phyloP scores from a whole-genome alignment of 768 basidiomycete species.

The Galerina marginata region DNA sequence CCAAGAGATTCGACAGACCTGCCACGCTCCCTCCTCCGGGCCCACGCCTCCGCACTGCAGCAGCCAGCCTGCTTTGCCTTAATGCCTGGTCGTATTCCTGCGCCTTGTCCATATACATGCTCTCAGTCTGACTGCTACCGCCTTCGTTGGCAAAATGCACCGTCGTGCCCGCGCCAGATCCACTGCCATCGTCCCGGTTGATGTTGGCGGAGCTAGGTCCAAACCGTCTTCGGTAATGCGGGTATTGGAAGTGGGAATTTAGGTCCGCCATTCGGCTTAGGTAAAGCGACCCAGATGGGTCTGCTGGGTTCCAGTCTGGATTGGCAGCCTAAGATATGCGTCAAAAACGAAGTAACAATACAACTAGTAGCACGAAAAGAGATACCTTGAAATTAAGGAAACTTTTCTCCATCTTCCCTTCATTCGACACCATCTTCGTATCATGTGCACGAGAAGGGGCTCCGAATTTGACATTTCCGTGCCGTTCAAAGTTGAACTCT shows the following conservation, averaged over 20 bases:
- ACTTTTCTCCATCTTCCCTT: slow-evolving; percentile 99
- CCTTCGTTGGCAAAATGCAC: slow-evolving; percentile 14
- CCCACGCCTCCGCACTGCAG: slow-evolving; percentile 50
- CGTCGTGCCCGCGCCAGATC: slow-evolving; percentile 24
- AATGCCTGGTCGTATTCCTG: slow-evolving; percentile 61
- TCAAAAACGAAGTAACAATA: not conserved
- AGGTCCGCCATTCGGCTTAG: slow-evolving; percentile 83
- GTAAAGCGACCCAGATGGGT: slow-evolving; percentile 90
- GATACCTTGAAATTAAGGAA: slow-evolving; percentile 89
- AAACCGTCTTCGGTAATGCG: slow-evolving; percentile 41
- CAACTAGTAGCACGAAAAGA: not conserved
- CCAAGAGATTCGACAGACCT: slow-evolving; percentile 52
- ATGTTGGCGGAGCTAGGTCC: not conserved
- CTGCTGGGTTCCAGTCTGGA: slow-evolving; percentile 93
- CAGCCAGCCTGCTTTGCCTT: slow-evolving; percentile 67
- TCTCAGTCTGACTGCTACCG: slow-evolving; percentile 18
- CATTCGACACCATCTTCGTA: slow-evolving; percentile 81
- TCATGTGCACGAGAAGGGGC: slow-evolving; percentile 74
- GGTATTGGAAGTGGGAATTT: slow-evolving; percentile 51
- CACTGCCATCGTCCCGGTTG: slow-evolving; percentile 1
- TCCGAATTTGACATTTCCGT: slow-evolving; percentile 95
- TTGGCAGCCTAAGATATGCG: slow-evolving; percentile 69
- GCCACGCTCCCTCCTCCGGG: slow-evolving; percentile 49
- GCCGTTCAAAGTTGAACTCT: slow-evolving; percentile 95
- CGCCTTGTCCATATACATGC: slow-evolving; percentile 47